Conservation (phyloP, 768 basidiomycete genomes). For the Panus rudis region DNA sequence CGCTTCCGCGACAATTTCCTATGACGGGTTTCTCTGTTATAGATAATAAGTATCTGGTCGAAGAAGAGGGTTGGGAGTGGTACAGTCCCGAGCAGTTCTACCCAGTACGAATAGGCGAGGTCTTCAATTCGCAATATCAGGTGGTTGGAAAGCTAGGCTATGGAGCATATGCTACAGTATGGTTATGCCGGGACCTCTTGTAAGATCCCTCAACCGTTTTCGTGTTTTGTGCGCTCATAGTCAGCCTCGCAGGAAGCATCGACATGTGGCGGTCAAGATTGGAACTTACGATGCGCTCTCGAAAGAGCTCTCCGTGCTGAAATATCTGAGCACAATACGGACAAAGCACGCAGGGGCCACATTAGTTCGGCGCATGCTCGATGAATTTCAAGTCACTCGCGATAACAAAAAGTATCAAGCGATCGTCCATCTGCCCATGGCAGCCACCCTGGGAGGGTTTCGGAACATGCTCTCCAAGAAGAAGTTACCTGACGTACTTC, state of each 20-base stretch:
- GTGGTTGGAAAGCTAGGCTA: conserved; percentile 28
- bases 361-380: not conserved
- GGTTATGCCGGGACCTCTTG: conserved; percentile 15
- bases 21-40: too few species aligned
- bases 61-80: conserved; percentile 22
- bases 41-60: too few species aligned
- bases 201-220: not conserved
- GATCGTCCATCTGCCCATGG: not conserved
- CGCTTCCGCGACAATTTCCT: too few species aligned
- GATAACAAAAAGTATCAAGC: not conserved
- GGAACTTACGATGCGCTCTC: not conserved
- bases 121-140: conserved; percentile 24
- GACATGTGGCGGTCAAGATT: conserved; percentile 1
- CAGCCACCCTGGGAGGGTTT: not conserved
- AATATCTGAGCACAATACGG: not conserved
- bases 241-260: not conserved
- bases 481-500: not conserved
- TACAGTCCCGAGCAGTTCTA: conserved; percentile 20
- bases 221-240: not conserved
- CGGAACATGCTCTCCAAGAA: not conserved
- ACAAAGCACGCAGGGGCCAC: not conserved
- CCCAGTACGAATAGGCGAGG: conserved; percentile 27
- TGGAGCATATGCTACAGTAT: conserved; percentile 22
- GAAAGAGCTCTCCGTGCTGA: not conserved
- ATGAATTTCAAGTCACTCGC: not conserved